Base-by-base conservation (phyloP, 768 basidiomycete species). In the Piloderma croceum region DNA sequence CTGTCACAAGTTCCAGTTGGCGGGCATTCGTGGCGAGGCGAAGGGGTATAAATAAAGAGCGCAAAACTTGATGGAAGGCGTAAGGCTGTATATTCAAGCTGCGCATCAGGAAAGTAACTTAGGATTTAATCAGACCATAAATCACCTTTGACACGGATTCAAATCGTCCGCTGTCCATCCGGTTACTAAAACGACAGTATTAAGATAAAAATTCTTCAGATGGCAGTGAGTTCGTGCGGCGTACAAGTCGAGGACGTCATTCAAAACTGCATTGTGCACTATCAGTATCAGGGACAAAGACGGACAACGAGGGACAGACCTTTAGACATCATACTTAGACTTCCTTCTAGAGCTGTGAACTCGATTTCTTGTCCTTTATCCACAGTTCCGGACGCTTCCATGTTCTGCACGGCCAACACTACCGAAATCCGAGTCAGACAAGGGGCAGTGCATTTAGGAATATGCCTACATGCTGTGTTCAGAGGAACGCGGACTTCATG, bases 331-430 rank as follows among this genome's bases (percentile, higher is more conserved):
- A 89, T 88, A 42, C 77, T 81, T 36, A 92, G 62, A 52, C 82
- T 85, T 2, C 85, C 85, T 50, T 80, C 79, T 13, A 92, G 70
- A 5, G 88, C 92, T 52, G 79, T 81, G 54, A 92, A 91, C 66
- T 96, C 91, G 42, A 93, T 79, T 46, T 85, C 81, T 53, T 91
- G 83, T 25, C 82, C 77, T 48, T 76, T 79, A 2, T 74, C 71
- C 33, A 94, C 74, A 2, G 76, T 74, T 6, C 83, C 78, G 1
- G 79, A 78, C 1, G 87, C 89, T 45, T 86, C 82, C 75, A 94
- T 81, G 54, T 97, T 94, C 64, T 96, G 92, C 13, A 93, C 84
- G 1, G 92, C 90, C 36, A 94, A 68, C 11, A 92, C 65, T 69
- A 38, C 21, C 19, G n/a, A 34, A 38, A 44, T 35, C 23, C 34